phyloP scores from a whole-genome alignment of 2,329 filamentous ascomycete genomes.

The Fusarium mundagurra region DNA sequence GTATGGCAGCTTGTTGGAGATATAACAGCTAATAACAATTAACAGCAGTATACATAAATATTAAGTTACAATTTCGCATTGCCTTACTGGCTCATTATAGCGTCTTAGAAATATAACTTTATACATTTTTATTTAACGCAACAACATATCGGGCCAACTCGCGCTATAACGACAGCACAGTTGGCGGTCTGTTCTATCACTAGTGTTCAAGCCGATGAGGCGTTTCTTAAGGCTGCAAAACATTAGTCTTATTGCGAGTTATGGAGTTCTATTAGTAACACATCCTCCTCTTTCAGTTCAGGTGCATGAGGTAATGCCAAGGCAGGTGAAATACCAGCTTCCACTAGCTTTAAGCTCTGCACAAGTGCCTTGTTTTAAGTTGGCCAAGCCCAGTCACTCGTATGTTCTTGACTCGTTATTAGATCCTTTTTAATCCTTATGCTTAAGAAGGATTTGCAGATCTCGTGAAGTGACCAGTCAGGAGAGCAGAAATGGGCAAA shows the following conservation, averaged over 20 bases:
- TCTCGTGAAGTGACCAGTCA: not conserved
- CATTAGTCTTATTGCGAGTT: too few relatives aligned
- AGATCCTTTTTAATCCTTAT: not conserved
- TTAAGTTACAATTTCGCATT: not conserved
- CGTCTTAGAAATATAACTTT: not conserved
- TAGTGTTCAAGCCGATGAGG: not conserved
- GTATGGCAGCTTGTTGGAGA: not conserved
- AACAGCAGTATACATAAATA: fast-evolving
- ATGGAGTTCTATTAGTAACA: too few relatives aligned
- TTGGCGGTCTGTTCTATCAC: fast-evolving
- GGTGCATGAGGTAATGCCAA: not conserved
- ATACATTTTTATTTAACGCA: not conserved
- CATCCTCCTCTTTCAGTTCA: not conserved
- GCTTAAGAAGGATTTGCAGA: not conserved
- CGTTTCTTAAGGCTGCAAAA: not conserved
- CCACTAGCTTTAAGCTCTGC: not conserved
- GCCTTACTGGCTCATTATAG: not conserved
- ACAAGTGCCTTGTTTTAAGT: not conserved
- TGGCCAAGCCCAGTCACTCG: not conserved
- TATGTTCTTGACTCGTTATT: not conserved
- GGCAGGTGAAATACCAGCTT: not conserved
- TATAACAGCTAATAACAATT: not conserved
- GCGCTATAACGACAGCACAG: not conserved
- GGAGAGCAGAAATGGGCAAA: not conserved
- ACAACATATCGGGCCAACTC: not conserved